Evolutionary conservation across 768 basidiomycete genomes (phyloP), one percentile per base, ranked within the genome.

Genomic region (Panaeolus papilionaceus): DNA sequence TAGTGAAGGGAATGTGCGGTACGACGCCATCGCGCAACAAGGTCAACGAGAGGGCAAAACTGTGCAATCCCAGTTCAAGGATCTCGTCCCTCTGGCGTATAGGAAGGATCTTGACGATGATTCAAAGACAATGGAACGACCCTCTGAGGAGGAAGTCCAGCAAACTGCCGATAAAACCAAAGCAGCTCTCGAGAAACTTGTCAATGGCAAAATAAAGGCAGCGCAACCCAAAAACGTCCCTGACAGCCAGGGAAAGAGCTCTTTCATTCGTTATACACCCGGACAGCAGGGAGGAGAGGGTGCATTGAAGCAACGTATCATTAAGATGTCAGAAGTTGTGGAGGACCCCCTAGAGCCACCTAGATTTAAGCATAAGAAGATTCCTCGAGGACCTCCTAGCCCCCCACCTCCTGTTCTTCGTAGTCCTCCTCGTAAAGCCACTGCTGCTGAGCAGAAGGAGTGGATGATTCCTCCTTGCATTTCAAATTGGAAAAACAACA

Each of bases 381-480:
- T 99, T 69, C 98, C 98, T 10, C 84, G 95, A 74, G 98, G 96
- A 4, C 96, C 96, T 12, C 96, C 95, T 1, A 96, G 94, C 74
- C 97, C 98, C 0, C 98, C 98, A 2, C 95, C 96, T 2, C 98
- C 98, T 18, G 94, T 99, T 2, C 82, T 99, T 42, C 89, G 96
- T 44, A 95, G 93, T 83, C 98, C 98, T 11, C 98, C 98, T 6
- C 86, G 98, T 65, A 96, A 98, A 75, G 96, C 96, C 3, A 97
- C 97, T 0, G 93, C 94, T 8, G 93, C 95, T 65, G 98, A 99
- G 76, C 97, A 98, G 81, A 99, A 99, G 81, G 98, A 99, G 75
- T 99, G 98, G 98, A 98, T 98, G 96, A 98, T 99, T 66, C 98
- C 98, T 18, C 98, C 98, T 18, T 99, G 97, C 78, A 98, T 99